A percentile compares a stretch with the other conserved stretches of the same genome.
These are phyloP conservation scores for Aspergillus kassunensis DNA, from an alignment of 495 filamentous ascomycete species.

Conservation along the genomic window DNA sequence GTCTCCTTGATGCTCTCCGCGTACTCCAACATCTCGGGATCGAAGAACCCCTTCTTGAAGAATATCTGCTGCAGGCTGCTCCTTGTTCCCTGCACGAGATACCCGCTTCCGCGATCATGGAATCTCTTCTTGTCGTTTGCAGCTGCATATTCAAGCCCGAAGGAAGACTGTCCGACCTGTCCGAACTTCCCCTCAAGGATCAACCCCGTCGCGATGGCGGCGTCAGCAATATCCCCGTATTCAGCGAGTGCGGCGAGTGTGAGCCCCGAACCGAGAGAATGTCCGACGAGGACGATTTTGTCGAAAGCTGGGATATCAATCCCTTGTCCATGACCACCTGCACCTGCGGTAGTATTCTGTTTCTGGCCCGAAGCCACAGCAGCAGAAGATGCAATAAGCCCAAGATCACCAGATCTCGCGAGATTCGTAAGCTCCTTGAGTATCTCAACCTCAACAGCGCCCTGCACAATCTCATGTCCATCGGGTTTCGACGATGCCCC, in stretches of 20 bases:
- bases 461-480: background rate
- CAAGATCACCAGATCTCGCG: background rate
- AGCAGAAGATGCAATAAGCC: too few species aligned
- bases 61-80: background rate
- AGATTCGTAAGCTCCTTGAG: background rate
- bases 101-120: background rate
- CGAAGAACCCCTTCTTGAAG: constrained; percentile 1
- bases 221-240: background rate
- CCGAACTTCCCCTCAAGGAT: background rate
- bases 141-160: background rate
- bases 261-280: background rate
- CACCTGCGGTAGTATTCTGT: background rate
- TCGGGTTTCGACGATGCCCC: background rate
- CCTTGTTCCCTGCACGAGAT: background rate
- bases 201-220: constrained; percentile 1
- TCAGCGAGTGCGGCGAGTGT: background rate
- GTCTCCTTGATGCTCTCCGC: constrained; percentile 1
- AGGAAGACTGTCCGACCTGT: background rate
- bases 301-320: background rate
- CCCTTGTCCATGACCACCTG: background rate
- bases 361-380: too few species aligned
- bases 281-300: constrained; percentile 4
- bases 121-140: background rate
- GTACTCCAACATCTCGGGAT: background rate
- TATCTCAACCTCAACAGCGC: background rate